A percentile compares a stretch with the other conserved stretches of the same genome.
phyloP scores from a whole-genome alignment of 495 filamentous ascomycete genomes.

The Penicillium bialowiezense region DNA sequence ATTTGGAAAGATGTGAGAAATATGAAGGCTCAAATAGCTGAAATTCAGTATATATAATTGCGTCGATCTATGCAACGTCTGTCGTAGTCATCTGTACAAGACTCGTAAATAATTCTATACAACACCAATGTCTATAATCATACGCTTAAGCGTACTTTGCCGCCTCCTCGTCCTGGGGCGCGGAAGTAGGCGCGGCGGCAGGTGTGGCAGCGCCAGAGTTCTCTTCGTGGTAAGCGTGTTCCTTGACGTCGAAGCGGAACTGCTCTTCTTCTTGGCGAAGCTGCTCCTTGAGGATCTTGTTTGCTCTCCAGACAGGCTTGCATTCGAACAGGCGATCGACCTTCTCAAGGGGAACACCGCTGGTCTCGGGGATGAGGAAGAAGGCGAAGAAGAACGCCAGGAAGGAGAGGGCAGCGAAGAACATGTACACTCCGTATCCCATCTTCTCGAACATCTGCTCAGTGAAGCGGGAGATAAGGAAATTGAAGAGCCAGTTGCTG shows the following conservation, averaged over 20 bases:
- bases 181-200: neutral
- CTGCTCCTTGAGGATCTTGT: constrained; percentile 32
- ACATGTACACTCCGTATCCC: constrained; percentile 72
- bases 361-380: constrained; percentile 67
- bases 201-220: neutral
- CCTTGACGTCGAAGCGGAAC: constrained; percentile 36
- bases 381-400: constrained; percentile 63
- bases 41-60: neutral
- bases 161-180: neutral
- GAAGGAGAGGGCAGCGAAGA: constrained; percentile 70
- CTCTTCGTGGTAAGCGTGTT: constrained; percentile 20
- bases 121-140: neutral
- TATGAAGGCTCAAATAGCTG: neutral
- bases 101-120: neutral
- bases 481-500: constrained; percentile 76
- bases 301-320: constrained; percentile 53
- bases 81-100: neutral
- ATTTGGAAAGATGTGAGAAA: too few relatives aligned
- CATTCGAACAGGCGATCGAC: constrained; percentile 56
- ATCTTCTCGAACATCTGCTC: constrained; percentile 71
- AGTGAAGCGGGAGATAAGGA: constrained; percentile 68
- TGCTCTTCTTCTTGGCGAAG: constrained; percentile 32
- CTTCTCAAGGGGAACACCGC: constrained; percentile 49
- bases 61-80: neutral
- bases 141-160: neutral